Base-by-base conservation (phyloP, 768 basidiomycete species). In the Tricholoma matsutake region DNA sequence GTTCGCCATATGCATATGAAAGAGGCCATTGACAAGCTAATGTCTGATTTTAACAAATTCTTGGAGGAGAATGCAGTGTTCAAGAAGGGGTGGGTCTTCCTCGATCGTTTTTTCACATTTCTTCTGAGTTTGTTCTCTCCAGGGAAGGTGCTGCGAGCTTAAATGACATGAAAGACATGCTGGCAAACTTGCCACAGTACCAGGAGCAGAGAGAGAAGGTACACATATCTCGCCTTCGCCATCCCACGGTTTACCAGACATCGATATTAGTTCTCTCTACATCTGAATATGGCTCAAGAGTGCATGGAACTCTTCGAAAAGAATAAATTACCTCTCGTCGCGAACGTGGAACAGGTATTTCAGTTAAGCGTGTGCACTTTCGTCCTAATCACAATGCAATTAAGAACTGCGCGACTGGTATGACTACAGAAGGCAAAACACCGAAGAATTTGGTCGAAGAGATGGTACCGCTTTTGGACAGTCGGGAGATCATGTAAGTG, bases 131-230 rank as follows among this genome's bases (percentile, higher is more conserved):
- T 22, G 56, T 56, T 54, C 34, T 28, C 35, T 60, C 25, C 59
- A 89, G 90, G 28, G 86, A 92, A 67, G 87, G 89, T 47, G 92
- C 91, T 8, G 90, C 92, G 52, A 95, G 86, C 67, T 73, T 99
- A 52, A 96, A 95, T 68, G 96, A 98, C 75, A 96, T 99, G 92
- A 98, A 97, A 74, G 97, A 99, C 69, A 97, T 98, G 96, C 80
- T 99, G 34, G 97, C 97, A 32, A 93, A 80, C 69, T 72, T 99
- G 62, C 95, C 96, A 1, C 94, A 97, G 74, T 97, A 91, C 67
- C 92, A 96, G 75, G 95, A 97, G 64, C 91, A 94, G 66, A 84
- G 96, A 59, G 96, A 99, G 72, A 95, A 94, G 85, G 94, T 90
- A 37, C 31, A 14, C 18, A 28, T 62, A 11, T 31, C 16, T 22